Percentiles rank a stretch among this genome's conserved stretches.
Evolutionary conservation across 2,329 filamentous ascomycete genomes (phyloP).

Genomic region (Alternaria arborescens): DNA sequence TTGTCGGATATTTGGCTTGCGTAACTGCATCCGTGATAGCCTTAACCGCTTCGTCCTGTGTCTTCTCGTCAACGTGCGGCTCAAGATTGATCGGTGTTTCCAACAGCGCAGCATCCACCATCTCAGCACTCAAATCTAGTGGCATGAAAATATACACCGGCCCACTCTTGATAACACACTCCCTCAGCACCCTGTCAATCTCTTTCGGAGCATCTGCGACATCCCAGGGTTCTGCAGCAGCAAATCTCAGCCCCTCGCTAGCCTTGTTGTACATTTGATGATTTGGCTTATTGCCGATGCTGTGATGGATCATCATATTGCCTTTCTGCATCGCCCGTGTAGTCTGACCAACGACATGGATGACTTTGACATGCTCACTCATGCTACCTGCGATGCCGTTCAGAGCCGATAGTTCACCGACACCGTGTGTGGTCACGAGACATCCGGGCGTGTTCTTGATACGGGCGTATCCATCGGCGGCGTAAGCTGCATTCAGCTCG

Average conservation of each 20-base stretch:
- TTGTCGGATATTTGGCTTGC: conserved; percentile 47
- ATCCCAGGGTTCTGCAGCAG: conserved; percentile 54
- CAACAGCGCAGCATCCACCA: conserved; percentile 46
- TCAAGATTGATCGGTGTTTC: conserved; percentile 49
- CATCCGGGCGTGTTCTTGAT: conserved; percentile 61
- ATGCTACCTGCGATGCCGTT: conserved; percentile 57
- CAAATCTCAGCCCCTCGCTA: conserved; percentile 48
- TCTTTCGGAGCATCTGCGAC: conserved; percentile 51
- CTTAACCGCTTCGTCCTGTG: conserved; percentile 43
- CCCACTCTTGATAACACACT: conserved; percentile 53
- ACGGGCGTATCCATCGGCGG: conserved; percentile 66
- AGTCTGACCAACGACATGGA: conserved; percentile 59
- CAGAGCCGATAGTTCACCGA: conserved; percentile 60
- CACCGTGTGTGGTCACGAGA: conserved; percentile 68
- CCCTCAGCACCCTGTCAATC: conserved; percentile 55
- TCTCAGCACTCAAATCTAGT: conserved; percentile 52
- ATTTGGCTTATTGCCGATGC: conserved; percentile 53
- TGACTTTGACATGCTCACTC: conserved; percentile 55
- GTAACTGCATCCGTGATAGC: conserved; percentile 46
- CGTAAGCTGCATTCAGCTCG: conserved; percentile 67
- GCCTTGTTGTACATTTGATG: conserved; percentile 55
- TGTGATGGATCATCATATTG: conserved; percentile 58
- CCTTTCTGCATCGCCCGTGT: conserved; percentile 53
- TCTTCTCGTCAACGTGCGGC: conserved; percentile 34
- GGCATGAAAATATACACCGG: conserved; percentile 58